Conservation (phyloP, 2,329 filamentous ascomycete genomes). For the Fusarium brevicatenulatum region DNA sequence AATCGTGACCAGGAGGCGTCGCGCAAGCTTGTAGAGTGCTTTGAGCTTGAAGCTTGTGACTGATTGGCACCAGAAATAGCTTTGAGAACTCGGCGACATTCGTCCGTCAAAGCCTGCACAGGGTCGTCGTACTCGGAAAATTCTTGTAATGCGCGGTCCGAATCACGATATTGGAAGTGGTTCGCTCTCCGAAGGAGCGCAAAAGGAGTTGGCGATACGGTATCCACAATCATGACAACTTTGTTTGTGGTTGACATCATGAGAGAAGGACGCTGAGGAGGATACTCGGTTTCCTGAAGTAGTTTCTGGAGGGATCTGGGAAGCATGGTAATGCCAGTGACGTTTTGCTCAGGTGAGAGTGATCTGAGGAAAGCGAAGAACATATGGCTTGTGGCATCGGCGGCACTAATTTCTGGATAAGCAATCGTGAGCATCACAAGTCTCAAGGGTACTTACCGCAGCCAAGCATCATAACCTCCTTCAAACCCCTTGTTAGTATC, state of each 20-base stretch:
- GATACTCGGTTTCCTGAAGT: constrained; percentile 92
- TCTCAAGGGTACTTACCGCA: constrained; percentile 64
- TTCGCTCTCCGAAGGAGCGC: constrained; percentile 88
- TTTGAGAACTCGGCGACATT: constrained; percentile 89
- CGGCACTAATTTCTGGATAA: constrained; percentile 69
- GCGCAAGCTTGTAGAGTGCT: constrained; percentile 76
- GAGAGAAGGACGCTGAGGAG: constrained; percentile 79
- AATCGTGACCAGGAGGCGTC: constrained; percentile 98
- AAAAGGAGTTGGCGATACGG: constrained; percentile 94
- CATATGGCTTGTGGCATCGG: constrained; percentile 94
- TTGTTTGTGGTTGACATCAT: constrained; percentile 85
- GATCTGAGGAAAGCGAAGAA: constrained; percentile 98
- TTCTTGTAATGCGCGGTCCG: constrained; percentile 83
- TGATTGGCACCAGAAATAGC: constrained; percentile 91
- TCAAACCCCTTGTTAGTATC: constrained; percentile 93
- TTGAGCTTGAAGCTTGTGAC: constrained; percentile 76
- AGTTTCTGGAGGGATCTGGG: constrained; percentile 92
- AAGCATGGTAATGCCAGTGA: constrained; percentile 83
- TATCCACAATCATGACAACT: constrained; percentile 96
- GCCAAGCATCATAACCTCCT: constrained; percentile 90
- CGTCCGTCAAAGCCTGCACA: constrained; percentile 86
- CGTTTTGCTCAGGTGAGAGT: constrained; percentile 80
- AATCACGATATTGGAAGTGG: constrained; percentile 94
- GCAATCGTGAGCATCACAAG: constrained; percentile 13
- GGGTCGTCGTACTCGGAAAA: constrained; percentile 93